Base-by-base conservation (phyloP, 441 rosid species). In the Geranium incanum region DNA sequence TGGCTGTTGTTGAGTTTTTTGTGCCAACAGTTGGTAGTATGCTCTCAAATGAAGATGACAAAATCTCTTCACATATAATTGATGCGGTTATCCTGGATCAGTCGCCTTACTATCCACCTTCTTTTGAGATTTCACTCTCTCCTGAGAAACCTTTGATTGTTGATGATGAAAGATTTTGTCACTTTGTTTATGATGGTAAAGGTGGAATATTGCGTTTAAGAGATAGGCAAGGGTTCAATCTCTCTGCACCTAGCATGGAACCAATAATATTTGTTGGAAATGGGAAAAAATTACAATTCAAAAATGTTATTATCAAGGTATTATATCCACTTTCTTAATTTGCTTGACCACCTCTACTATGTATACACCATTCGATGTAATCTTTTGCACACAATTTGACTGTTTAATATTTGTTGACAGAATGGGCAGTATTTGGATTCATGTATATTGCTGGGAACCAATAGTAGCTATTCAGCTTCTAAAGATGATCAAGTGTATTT, bases 1-100 rank as follows among this genome's bases (percentile, higher is more conserved):
- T 92, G 72, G 95, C 96, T 23, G 88, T 95, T 68, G 89, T 85
- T 71, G 98, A 95, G 83, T 95, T 95, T 80, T 95, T 95, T 80
- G 90, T 88, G 78, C 99, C 98, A 15, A 76, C 92, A 48, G 83
- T 95, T 68, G 91, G 95, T 66, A 76, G 75, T 82, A 80, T 85
- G 79, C 85, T 88, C 78, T 81, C 93, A 70, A 81, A 82, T 81
- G 96, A 88, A 74, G 97, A 88, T 70, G 88, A 81, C 77, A 86
- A 83, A 71, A 82, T 82, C 74, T 78, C 82, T 33, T 79, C 84
- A 33, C 79, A 76, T 70, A 80, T 83, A 70, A 79, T 82, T 37
- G 93, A 88, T 78, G 89, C 93, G 67, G 69, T 95, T 70, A 81
- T 87, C 72, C 74, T 88, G 76, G 89, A 91, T 70, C 84, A 87